Conservation (phyloP, 2,329 filamentous ascomycete species). For the Pseudopyricularia cyperi region DNA sequence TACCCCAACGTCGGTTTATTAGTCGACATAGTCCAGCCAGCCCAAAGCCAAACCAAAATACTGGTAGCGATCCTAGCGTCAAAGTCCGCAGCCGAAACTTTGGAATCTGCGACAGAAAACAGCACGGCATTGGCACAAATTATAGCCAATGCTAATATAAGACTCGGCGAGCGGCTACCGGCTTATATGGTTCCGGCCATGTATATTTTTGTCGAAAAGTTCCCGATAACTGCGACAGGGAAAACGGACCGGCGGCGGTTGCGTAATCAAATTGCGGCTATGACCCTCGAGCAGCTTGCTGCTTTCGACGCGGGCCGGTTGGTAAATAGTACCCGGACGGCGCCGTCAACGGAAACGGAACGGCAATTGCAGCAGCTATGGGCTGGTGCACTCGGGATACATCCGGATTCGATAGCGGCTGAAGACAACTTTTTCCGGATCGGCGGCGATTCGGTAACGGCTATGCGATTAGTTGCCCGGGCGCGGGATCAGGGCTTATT, state of each 20-base stretch:
- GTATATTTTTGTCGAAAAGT: neutral
- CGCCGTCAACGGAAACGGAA: neutral
- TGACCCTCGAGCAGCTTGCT: neutral
- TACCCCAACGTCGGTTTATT: neutral
- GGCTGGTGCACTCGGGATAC: constrained; percentile 19
- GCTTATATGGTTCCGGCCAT: neutral
- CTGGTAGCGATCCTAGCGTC: neutral
- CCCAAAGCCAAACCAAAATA: neutral
- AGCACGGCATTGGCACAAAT: neutral
- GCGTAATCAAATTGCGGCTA: neutral
- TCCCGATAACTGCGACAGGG: neutral
- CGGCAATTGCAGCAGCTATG: constrained; percentile 13
- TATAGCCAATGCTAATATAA: neutral
- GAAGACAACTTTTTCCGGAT: constrained; percentile 34
- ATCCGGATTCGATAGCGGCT: constrained; percentile 18
- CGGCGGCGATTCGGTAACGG: constrained; percentile 33
- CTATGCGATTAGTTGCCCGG: constrained; percentile 33
- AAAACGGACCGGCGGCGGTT: neutral
- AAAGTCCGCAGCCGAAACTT: neutral
- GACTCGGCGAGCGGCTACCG: neutral
- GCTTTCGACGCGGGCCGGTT: neutral
- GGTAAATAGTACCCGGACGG: neutral
- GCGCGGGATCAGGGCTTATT: constrained; percentile 22
- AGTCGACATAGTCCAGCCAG: neutral
- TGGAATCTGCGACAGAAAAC: no score